Conservation (phyloP, 331 rosid genomes). For the Malus hybrid region DNA sequence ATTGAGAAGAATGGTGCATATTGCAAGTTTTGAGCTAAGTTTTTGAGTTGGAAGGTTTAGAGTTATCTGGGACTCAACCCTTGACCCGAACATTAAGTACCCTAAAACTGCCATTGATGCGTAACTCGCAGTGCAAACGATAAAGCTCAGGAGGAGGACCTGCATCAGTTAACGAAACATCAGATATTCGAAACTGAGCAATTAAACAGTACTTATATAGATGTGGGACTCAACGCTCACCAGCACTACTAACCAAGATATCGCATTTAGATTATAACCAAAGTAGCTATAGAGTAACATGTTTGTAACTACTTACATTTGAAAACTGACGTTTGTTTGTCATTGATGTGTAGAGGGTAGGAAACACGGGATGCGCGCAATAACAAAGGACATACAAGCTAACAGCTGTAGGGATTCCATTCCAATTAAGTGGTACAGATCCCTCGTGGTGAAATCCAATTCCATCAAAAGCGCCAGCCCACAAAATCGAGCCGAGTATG, state of each 20-base stretch:
- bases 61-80: neutral
- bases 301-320: neutral
- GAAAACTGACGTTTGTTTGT: neutral
- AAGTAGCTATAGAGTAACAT: neutral
- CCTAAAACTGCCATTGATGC: neutral
- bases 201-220: no score
- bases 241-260: neutral
- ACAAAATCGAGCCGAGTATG: neutral
- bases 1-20: neutral
- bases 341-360: neutral
- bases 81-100: neutral
- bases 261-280: no score
- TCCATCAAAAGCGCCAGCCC: neutral
- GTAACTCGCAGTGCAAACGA: neutral
- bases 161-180: neutral
- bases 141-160: neutral
- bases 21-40: neutral
- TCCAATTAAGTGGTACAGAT: neutral
- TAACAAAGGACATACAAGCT: neutral
- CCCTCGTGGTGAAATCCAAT: neutral
- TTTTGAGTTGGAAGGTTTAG: neutral
- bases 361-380: neutral
- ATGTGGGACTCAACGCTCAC: neutral
- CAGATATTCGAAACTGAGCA: no score
- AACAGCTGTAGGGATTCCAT: neutral